phyloP scores from a whole-genome alignment of 2,329 filamentous ascomycete species.

The Fusarium nodosum region DNA sequence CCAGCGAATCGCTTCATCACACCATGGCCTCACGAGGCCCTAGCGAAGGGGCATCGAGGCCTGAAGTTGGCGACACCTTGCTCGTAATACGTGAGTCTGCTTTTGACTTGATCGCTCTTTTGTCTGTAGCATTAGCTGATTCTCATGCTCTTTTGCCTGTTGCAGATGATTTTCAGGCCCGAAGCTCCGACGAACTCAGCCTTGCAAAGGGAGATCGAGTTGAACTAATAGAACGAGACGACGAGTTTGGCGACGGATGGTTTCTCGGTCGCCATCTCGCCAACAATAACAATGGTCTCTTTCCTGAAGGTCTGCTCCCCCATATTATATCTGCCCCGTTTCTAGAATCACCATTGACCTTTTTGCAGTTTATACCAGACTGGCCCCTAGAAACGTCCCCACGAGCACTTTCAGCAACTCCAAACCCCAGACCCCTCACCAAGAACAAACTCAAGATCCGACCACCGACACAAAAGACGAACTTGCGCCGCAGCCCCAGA shows the following conservation, averaged over 20 bases:
- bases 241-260: conserved; percentile 91
- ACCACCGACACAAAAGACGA: conserved; percentile 49
- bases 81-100: conserved; percentile 76
- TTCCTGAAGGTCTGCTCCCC: conserved; percentile 78
- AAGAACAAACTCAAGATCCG: conserved; percentile 51
- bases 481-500: conserved; percentile 53
- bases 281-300: conserved; percentile 81
- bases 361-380: conserved; percentile 71
- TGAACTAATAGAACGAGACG: conserved; percentile 85
- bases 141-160: conserved; percentile 29
- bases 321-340: conserved; percentile 23
- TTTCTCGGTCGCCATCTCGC: conserved; percentile 81
- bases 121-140: conserved; percentile 14
- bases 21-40: conserved; percentile 61
- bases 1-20: conserved; percentile 38
- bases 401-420: conserved; percentile 51
- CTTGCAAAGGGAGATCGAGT: conserved; percentile 87
- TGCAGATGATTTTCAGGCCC: conserved; percentile 89
- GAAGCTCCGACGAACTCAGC: conserved; percentile 93
- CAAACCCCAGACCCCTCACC: conserved; percentile 51
- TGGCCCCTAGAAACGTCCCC: conserved; percentile 63
- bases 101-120: conserved; percentile 44
- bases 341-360: conserved; percentile 43
- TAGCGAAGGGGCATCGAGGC: conserved; percentile 59
- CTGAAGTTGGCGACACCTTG: conserved; percentile 75